Conservation (phyloP, 169 alveolate genomes). For the Babesia bovis region DNA sequence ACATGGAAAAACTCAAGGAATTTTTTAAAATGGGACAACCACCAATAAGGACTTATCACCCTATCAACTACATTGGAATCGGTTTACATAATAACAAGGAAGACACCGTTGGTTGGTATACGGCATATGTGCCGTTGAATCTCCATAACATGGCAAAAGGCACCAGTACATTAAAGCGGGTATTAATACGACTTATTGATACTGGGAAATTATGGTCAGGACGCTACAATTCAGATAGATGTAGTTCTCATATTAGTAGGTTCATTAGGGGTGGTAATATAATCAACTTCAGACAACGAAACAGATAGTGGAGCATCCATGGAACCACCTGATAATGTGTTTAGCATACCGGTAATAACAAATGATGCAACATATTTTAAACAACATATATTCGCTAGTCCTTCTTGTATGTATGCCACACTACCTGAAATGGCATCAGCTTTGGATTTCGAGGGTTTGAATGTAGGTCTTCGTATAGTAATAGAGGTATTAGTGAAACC, state of each 20-base stretch:
- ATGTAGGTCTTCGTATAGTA: conserved; percentile 35
- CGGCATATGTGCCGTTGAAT: conserved; percentile 64
- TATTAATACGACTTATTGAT: conserved; percentile 31
- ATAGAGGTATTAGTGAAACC: conserved; percentile 55
- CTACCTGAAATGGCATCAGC: conserved; percentile 49
- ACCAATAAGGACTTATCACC: conserved; percentile 42
- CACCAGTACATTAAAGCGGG: conserved; percentile 19
- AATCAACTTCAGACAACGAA: background rate
- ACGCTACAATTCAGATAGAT: background rate
- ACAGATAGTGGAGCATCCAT: background rate
- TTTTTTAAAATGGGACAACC: conserved; percentile 58
- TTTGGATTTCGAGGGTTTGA: conserved; percentile 40
- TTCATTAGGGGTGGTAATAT: too few species aligned
- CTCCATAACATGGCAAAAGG: conserved; percentile 32
- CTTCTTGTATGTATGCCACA: conserved; percentile 68
- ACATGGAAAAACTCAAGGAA: conserved; percentile 20
- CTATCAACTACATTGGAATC: conserved; percentile 65
- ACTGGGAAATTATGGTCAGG: conserved; percentile 8
- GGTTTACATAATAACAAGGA: conserved; percentile 38
- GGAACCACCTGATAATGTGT: conserved; percentile 12
- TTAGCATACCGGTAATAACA: conserved; percentile 13
- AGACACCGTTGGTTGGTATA: conserved; percentile 53
- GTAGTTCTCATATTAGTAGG: background rate
- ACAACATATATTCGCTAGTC: conserved; percentile 46
- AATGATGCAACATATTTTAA: background rate